phyloP scores from a whole-genome alignment of 768 basidiomycete genomes.

The Pleurotus giganteus region DNA sequence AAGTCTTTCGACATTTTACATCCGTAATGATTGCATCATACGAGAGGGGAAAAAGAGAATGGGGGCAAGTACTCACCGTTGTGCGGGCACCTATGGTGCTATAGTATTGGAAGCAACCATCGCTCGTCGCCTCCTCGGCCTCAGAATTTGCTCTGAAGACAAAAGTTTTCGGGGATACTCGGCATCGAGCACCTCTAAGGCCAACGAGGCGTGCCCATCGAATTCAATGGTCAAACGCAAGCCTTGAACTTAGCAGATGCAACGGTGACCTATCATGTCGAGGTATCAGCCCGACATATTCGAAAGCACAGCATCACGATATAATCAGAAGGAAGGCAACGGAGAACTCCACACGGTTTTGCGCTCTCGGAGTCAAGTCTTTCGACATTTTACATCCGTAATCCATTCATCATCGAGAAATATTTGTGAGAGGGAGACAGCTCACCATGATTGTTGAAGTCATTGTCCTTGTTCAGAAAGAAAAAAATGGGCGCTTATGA shows the following conservation, averaged over 20 bases:
- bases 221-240: too few species aligned
- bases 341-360: not conserved
- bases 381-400: not conserved
- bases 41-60: constrained; percentile 9
- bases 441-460: not conserved
- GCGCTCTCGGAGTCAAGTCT: not conserved
- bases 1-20: constrained; percentile 10
- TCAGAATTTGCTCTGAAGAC: too few species aligned
- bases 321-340: constrained; percentile 5
- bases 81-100: too few species aligned
- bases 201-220: too few species aligned
- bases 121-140: not conserved
- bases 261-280: not conserved
- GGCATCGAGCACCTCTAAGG: too few species aligned
- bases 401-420: not conserved
- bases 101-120: too few species aligned
- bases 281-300: not conserved
- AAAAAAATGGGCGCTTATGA: too few species aligned
- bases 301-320: not conserved
- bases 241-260: too few species aligned
- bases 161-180: too few species aligned
- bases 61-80: not conserved
- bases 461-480: too few species aligned
- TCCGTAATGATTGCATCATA: constrained; percentile 15
- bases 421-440: not conserved